Evolutionary conservation across 345 rosid genomes (phyloP), one percentile per base, ranked within the genome.

Genomic region (Melaleuca alternifolia): DNA sequence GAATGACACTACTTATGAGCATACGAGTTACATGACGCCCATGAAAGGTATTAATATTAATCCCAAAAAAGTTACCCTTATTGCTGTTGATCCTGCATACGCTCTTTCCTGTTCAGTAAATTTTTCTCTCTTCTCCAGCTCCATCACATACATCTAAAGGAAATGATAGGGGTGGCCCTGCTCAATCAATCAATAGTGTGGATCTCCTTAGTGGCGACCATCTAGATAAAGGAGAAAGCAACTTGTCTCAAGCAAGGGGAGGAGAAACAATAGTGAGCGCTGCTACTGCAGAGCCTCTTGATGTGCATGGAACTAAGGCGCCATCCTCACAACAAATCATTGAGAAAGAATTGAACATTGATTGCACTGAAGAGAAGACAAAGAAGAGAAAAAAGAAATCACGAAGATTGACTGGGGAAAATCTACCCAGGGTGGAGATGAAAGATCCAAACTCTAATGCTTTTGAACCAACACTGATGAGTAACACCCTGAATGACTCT

Each of bases 381-480:
- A 79, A 86, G 53, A 86, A 81, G 62, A 77, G 4, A 21, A 54
- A 23, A 46, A 48, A 48, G 76, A 86, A 23, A 41, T 33, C 79
- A 71, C 48, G 50, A 28, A 28, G 33, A 54, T 53, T 62, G 12
- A 71, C 87, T 65, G 84, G 61, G 82, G 59, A 59, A 51, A 84
- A 54, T 33, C 79, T 33, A 71, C 21, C 79, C 79, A 3, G 7
- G 33, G 5, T 71, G 79, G 79, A 71, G 48, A 33, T 44, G 30
- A 84, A 89, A 83, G 84, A 62, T 83, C 84, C 87, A 81, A 57
- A 51, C 44, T 86, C 54, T 41, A 87, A 77, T 71, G 54, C 59
- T 83, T 59, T 85, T 44, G 83, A 83, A 23, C 85, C 28, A 48
- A 24, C 9, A 16, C 18, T 11, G 11, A 71, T 71, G 79, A 71